Percentiles rank a stretch among this genome's conserved stretches.
Conservation (phyloP, 345 rosid genomes). For the Salix dunnii region DNA sequence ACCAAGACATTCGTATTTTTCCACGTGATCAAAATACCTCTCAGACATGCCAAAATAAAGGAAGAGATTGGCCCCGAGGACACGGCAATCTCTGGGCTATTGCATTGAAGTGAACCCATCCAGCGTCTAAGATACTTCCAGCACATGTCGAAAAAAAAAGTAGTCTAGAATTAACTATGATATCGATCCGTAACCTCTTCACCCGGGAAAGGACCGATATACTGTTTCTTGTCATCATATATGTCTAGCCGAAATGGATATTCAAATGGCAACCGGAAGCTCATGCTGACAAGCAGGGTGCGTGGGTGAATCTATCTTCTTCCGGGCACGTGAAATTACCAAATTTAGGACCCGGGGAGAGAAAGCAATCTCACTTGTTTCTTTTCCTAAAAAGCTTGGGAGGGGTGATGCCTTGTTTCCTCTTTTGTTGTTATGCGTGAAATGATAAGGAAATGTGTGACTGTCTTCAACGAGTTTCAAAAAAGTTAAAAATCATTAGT, state of each 20-base stretch:
- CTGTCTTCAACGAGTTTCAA: background rate
- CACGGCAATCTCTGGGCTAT: background rate
- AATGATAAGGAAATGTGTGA: background rate
- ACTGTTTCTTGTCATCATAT: background rate
- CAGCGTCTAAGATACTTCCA: background rate
- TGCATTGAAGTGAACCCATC: background rate
- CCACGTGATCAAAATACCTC: background rate
- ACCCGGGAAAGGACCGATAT: no score
- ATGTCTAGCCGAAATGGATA: conserved; percentile 10
- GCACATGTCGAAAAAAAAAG: background rate
- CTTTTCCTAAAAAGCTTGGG: no score
- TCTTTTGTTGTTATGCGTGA: background rate
- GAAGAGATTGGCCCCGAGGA: background rate
- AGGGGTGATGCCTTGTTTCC: background rate
- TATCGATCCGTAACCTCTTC: no score
- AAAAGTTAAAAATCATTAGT: no score
- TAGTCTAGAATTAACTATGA: background rate
- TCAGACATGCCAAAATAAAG: background rate
- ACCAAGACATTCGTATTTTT: background rate
- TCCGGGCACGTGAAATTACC: conserved; percentile 4
- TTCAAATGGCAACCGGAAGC: background rate
- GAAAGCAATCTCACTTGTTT: background rate
- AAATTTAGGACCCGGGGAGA: background rate
- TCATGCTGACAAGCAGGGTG: background rate
- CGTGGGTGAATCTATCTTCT: background rate